Base-by-base conservation (phyloP, 768 basidiomycete species). In the Kwoniella heveanensis region DNA sequence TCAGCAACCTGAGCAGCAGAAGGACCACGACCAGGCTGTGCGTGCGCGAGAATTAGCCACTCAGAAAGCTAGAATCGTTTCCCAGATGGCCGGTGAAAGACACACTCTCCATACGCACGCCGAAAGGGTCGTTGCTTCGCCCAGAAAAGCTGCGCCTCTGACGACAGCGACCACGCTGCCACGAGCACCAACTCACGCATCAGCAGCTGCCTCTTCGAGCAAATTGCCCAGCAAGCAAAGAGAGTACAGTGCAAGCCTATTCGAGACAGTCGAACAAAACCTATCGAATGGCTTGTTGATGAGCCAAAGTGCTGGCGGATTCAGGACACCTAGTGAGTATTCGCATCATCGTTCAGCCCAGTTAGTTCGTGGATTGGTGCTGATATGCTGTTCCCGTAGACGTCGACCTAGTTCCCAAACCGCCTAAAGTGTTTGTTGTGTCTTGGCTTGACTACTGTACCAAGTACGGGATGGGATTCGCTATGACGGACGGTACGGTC, bases 381-480 rank as follows among this genome's bases (percentile, higher is more conserved):
- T n/a, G n/a, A n/a, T n/a, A n/a, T n/a, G 7, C 44, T 22, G 21
- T 25, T 8, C 24, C n/a, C 2, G 26, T n/a, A 64, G 51, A 59
- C 39, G 46, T 64, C 17, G 26, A 52, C 15, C 1, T 22, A 19
- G 47, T 52, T 8, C 70, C 72, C 7, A 7, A 36, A 25, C 60
- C 72, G 19, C 90, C 91, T 62, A 85, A 85, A 56, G 89, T 95
- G 49, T 98, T 97, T 81, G 92, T 99, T 67, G 91, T 90, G 2
- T 91, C 90, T n/a, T 98, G 96, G 96, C 90, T 98, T 46, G 96
- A 98, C 79, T 98, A 98, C 77, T 95, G 92, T 78, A 91, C 93
- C 81, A 97, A 97, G 83, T 99, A 97, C 80, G 96, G 95, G n/a
- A 98, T 97, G 91, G 96, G 95, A 0, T 98, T 96, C 79, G 92